These are phyloP conservation scores for Agaricales sp. DNA, from an alignment of 1,284 basidiomycete species.

Conservation along the genomic window DNA sequence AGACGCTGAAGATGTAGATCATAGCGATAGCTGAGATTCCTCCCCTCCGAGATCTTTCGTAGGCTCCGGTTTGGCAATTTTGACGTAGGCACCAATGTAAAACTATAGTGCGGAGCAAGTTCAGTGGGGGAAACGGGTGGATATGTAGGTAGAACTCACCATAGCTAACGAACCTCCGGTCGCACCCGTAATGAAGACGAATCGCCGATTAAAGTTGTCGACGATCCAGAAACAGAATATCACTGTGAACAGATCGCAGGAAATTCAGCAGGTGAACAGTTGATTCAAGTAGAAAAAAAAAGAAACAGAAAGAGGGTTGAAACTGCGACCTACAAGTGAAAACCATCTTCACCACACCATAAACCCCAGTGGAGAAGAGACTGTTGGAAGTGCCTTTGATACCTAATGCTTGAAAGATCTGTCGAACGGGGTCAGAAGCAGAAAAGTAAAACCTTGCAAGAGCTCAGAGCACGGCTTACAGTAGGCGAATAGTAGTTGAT, in stretches of 20 bases:
- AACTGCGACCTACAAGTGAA: background rate
- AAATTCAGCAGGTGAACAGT: background rate
- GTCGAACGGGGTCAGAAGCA: too few relatives aligned
- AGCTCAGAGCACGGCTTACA: background rate
- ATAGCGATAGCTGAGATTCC: background rate
- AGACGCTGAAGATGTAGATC: background rate
- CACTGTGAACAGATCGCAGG: background rate
- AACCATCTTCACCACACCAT: slow-evolving; percentile 1
- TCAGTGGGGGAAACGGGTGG: too few relatives aligned
- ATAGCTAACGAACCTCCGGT: background rate
- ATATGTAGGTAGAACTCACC: too few relatives aligned
- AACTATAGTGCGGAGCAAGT: background rate
- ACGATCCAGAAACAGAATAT: background rate
- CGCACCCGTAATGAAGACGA: background rate
- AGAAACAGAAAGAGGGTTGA: too few relatives aligned
- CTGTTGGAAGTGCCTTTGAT: slow-evolving; percentile 1
- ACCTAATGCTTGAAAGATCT: slow-evolving; percentile 4
- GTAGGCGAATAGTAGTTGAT: slow-evolving; percentile 5
- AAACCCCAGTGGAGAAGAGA: slow-evolving; percentile 5
- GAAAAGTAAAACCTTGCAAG: too few relatives aligned
- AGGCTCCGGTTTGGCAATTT: background rate
- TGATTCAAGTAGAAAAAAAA: background rate
- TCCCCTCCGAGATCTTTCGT: background rate
- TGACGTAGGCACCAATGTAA: background rate
- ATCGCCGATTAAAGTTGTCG: background rate